phyloP scores from a whole-genome alignment of 495 filamentous ascomycete species.

The Parmelia sp. region DNA sequence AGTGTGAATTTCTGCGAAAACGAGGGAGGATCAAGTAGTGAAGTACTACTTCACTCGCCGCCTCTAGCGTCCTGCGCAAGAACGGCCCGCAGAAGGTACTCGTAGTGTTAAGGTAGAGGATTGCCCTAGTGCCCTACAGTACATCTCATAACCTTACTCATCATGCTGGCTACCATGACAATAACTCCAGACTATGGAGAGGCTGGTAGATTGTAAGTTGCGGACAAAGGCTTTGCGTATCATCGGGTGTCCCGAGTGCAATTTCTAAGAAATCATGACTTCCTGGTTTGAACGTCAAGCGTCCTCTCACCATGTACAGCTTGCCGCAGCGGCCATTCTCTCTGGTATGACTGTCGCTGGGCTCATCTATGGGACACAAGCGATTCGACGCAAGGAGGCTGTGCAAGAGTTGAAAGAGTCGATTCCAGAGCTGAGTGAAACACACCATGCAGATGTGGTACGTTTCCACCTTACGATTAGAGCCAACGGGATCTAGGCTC shows the following conservation, averaged over 20 bases:
- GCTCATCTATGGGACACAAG: conserved; percentile 66
- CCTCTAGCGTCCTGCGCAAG: background rate
- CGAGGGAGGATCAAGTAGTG: no score
- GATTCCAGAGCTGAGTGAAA: conserved; percentile 52
- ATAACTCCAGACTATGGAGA: no score
- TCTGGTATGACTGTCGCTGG: conserved; percentile 70
- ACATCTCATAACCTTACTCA: no score
- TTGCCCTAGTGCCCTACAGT: no score
- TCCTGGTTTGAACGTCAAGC: conserved; percentile 52
- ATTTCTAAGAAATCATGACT: conserved; percentile 39
- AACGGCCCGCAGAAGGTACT: background rate
- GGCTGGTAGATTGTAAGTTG: background rate
- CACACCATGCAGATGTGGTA: conserved; percentile 40
- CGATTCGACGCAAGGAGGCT: conserved; percentile 53
- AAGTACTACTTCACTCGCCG: no score
- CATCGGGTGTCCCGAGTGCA: conserved; percentile 4
- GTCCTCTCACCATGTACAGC: conserved; percentile 53
- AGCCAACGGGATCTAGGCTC: conserved; percentile 21
- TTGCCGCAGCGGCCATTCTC: conserved; percentile 67
- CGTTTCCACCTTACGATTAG: conserved; percentile 10
- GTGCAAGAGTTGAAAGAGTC: conserved; percentile 64
- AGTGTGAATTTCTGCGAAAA: no score
- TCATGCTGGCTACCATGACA: no score
- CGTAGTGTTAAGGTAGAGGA: no score
- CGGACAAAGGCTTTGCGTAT: conserved; percentile 10